A percentile compares a stretch with the other conserved stretches of the same genome.
Conservation (phyloP, 1,284 basidiomycete genomes). For the Leccinum pachyderme region DNA sequence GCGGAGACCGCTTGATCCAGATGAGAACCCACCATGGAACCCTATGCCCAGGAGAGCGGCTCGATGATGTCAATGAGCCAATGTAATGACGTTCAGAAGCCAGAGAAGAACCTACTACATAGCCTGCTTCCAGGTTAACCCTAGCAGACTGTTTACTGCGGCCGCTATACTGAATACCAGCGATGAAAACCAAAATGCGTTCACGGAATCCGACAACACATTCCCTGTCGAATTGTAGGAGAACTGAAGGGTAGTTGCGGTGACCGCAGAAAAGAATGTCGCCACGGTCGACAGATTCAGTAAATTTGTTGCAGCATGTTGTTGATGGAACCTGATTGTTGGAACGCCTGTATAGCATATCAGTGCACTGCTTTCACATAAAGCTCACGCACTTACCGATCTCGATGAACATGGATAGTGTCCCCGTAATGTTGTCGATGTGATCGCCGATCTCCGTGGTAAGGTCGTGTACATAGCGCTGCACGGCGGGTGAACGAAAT, state of each 20-base stretch:
- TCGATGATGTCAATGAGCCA: conserved; percentile 33
- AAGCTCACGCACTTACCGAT: conserved; percentile 41
- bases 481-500: conserved; percentile 51
- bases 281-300: conserved; percentile 57
- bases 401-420: conserved; percentile 52
- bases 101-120: conserved; percentile 49
- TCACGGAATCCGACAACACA: conserved; percentile 43
- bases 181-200: conserved; percentile 61
- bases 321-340: conserved; percentile 59
- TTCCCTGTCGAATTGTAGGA: conserved; percentile 37
- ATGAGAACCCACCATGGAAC: conserved; percentile 54
- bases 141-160: conserved; percentile 58
- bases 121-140: conserved; percentile 58
- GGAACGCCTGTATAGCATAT: conserved; percentile 48
- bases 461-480: conserved; percentile 55
- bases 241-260: conserved; percentile 54
- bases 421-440: conserved; percentile 50
- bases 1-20: conserved; percentile 57
- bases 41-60: conserved; percentile 55
- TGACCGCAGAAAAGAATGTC: conserved; percentile 62
- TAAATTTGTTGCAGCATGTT: conserved; percentile 50
- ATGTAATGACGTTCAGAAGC: conserved; percentile 9
- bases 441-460: conserved; percentile 54
- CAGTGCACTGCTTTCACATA: conserved; percentile 17
- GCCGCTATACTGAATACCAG: conserved; percentile 61